phyloP scores from a whole-genome alignment of 768 basidiomycete genomes.

The Udeniomyces megalosporus region DNA sequence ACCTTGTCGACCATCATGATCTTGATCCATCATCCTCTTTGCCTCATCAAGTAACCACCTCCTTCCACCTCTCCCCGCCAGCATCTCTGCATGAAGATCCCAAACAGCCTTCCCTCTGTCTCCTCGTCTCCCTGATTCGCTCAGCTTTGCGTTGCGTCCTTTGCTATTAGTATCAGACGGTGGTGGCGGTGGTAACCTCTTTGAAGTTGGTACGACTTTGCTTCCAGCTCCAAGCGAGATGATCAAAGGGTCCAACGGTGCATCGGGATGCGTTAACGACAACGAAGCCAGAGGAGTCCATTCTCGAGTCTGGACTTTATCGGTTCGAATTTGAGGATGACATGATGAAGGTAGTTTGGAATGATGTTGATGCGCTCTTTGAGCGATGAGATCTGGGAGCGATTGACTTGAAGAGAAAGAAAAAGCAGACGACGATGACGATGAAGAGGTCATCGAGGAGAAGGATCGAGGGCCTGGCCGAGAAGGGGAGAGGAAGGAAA shows the following conservation, averaged over 20 bases:
- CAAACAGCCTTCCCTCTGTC: not conserved
- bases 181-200: too few relatives aligned
- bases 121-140: too few relatives aligned
- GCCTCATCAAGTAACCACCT: slow-evolving; percentile 1
- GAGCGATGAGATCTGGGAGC: too few relatives aligned
- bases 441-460: not conserved
- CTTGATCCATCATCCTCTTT: not conserved
- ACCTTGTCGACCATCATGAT: too few relatives aligned
- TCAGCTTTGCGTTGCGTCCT: too few relatives aligned
- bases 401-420: too few relatives aligned
- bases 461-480: not conserved
- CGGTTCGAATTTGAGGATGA: not conserved
- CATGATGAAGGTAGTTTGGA: not conserved
- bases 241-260: not conserved
- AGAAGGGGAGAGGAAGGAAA: not conserved
- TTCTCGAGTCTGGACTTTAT: not conserved
- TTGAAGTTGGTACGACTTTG: not conserved
- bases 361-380: not conserved
- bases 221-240: not conserved
- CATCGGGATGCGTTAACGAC: too few relatives aligned
- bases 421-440: too few relatives aligned
- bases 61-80: not conserved
- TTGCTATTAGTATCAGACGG: too few relatives aligned
- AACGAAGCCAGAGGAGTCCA: slow-evolving; percentile 2
- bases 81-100: not conserved